Evolutionary conservation across 768 basidiomycete genomes (phyloP).

Genomic region (Boletus pseudopeckii): DNA sequence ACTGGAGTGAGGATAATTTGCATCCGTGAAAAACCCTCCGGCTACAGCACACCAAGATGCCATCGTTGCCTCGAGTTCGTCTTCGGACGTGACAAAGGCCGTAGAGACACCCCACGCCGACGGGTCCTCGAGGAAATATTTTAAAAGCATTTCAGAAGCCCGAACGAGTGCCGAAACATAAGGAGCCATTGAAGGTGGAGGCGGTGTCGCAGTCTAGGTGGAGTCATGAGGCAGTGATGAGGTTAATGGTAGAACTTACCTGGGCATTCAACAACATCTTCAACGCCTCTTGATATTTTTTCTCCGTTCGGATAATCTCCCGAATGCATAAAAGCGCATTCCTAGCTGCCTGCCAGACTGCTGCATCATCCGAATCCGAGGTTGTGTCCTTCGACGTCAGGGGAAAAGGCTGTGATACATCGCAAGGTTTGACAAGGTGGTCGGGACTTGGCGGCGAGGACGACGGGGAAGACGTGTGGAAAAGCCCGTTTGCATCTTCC

Average conservation of each 20-base stretch:
- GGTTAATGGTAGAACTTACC: constrained; percentile 19
- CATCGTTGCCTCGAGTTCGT: constrained; percentile 52
- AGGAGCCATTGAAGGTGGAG: constrained; percentile 49
- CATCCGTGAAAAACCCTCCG: constrained; percentile 38
- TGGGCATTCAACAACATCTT: constrained; percentile 36
- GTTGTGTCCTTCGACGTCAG: neutral
- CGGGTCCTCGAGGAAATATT: constrained; percentile 55
- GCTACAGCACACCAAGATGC: constrained; percentile 45
- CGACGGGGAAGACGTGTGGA: neutral
- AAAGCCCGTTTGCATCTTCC: neutral
- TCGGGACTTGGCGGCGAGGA: neutral
- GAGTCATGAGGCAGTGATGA: neutral
- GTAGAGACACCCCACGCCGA: constrained; percentile 62
- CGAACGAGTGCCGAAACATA: constrained; percentile 50
- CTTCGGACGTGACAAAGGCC: constrained; percentile 53
- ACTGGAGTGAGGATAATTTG: constrained; percentile 8
- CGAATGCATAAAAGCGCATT: constrained; percentile 43
- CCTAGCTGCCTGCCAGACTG: constrained; percentile 36
- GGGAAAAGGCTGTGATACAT: neutral
- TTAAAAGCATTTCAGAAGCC: constrained; percentile 50
- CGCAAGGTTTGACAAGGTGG: neutral
- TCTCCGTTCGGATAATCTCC: constrained; percentile 48
- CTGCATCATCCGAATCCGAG: constrained; percentile 23
- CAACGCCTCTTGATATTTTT: constrained; percentile 40
- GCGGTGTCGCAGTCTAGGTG: constrained; percentile 37